Conservation (phyloP, 2,329 filamentous ascomycete species). For the Botryosphaeria dothidea region DNA sequence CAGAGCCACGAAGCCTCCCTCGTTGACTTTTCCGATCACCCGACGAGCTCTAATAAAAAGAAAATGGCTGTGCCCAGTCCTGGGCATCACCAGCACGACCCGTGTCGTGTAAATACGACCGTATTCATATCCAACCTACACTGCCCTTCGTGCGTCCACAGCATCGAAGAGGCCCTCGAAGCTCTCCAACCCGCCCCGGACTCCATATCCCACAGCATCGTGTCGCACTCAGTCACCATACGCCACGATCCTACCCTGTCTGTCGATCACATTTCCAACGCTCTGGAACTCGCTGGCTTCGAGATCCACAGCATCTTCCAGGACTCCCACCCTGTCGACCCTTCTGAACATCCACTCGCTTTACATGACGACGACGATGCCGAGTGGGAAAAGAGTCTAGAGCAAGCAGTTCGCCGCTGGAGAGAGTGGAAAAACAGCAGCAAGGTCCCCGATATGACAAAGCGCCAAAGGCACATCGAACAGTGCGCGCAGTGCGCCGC, state of each 20-base stretch:
- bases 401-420: conserved; percentile 37
- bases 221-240: conserved; percentile 69
- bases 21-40: conserved; percentile 24
- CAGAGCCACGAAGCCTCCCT: conserved; percentile 1
- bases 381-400: conserved; percentile 37
- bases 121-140: conserved; percentile 75
- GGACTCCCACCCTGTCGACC: conserved; percentile 27
- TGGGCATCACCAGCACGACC: conserved; percentile 15
- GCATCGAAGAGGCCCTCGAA: conserved; percentile 62
- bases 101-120: conserved; percentile 47
- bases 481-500: conserved; percentile 36
- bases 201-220: conserved; percentile 69
- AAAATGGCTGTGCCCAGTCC: conserved; percentile 18
- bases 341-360: conserved; percentile 15
- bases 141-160: conserved; percentile 71
- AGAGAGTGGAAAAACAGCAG: conserved; percentile 21
- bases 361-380: conserved; percentile 14
- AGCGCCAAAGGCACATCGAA: conserved; percentile 33
- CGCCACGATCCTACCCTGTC: conserved; percentile 51
- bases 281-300: conserved; percentile 60
- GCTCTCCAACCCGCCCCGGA: conserved; percentile 49
- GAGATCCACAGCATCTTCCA: conserved; percentile 56
- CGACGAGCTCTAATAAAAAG: not conserved
- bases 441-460: conserved; percentile 28
- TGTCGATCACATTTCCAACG: conserved; percentile 41